phyloP scores from a whole-genome alignment of 352 stramenopile species.

The Phytophthora constricta region DNA sequence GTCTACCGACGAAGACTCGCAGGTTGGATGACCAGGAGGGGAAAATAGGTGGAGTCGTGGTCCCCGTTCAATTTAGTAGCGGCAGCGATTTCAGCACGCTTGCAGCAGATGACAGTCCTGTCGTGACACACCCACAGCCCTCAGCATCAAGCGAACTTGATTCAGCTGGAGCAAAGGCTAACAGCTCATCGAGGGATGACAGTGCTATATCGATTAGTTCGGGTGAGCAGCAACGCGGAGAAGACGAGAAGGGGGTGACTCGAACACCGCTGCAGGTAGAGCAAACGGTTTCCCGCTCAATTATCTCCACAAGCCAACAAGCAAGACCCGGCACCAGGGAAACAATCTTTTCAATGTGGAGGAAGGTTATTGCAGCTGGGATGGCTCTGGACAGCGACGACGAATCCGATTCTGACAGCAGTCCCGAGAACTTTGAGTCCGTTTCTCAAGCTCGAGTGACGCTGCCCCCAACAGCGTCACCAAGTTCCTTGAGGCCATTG shows the following conservation, averaged over 20 bases:
- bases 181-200: too few relatives aligned
- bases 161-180: background rate
- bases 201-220: too few relatives aligned
- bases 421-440: background rate
- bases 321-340: background rate
- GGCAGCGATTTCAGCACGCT: too few relatives aligned
- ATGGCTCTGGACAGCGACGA: slow-evolving; percentile 9
- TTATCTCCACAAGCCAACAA: too few relatives aligned
- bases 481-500: background rate
- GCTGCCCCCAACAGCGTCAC: background rate
- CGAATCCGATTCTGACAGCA: background rate
- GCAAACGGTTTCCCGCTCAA: background rate
- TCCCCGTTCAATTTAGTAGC: background rate
- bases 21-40: background rate
- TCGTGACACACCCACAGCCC: background rate
- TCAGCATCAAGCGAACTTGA: background rate
- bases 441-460: background rate
- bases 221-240: too few relatives aligned
- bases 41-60: background rate
- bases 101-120: background rate
- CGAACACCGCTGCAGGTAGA: background rate
- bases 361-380: slow-evolving; percentile 8
- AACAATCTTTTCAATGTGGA: background rate
- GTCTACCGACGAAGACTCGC: slow-evolving; percentile 16
- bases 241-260: background rate